phyloP scores from a whole-genome alignment of 345 rosid species.

The Eucalyptus cloeziana region DNA sequence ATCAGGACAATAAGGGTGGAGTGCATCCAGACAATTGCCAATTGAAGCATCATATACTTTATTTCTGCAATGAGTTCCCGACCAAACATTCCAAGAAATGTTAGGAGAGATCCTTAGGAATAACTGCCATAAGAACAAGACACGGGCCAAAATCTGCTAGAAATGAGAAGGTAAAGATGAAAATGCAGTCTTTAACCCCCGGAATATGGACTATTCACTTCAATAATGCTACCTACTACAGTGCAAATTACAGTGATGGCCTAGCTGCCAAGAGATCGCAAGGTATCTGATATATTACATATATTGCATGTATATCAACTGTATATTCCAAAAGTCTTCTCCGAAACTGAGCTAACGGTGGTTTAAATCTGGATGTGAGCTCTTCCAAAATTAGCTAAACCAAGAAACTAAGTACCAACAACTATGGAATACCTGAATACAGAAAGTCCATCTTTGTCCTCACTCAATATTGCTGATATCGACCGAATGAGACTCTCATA shows the following conservation, averaged over 20 bases:
- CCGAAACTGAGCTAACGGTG: not conserved
- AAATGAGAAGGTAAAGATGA: not conserved
- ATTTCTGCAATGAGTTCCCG: slow-evolving; percentile 25
- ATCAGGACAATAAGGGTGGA: slow-evolving; percentile 65
- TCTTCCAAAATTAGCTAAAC: not conserved
- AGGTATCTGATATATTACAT: not conserved
- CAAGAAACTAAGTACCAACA: not conserved
- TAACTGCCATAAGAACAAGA: not conserved
- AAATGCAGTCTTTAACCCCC: not conserved
- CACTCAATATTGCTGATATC: slow-evolving; percentile 51
- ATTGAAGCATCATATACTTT: slow-evolving; percentile 62
- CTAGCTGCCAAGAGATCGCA: not conserved
- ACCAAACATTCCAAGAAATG: not conserved
- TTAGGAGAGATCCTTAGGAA: not conserved
- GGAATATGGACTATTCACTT: not conserved
- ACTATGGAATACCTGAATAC: slow-evolving; percentile 53
- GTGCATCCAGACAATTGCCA: slow-evolving; percentile 55
- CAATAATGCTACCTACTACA: not conserved
- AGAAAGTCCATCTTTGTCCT: slow-evolving; percentile 60
- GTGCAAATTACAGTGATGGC: not conserved
- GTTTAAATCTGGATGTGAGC: not conserved
- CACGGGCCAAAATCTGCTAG: not conserved
- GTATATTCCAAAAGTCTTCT: not conserved
- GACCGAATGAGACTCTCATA: slow-evolving; percentile 59
- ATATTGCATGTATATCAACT: not conserved